Conservation (phyloP, 306 rosid genomes). For the Trichosanthes cucumerina region DNA sequence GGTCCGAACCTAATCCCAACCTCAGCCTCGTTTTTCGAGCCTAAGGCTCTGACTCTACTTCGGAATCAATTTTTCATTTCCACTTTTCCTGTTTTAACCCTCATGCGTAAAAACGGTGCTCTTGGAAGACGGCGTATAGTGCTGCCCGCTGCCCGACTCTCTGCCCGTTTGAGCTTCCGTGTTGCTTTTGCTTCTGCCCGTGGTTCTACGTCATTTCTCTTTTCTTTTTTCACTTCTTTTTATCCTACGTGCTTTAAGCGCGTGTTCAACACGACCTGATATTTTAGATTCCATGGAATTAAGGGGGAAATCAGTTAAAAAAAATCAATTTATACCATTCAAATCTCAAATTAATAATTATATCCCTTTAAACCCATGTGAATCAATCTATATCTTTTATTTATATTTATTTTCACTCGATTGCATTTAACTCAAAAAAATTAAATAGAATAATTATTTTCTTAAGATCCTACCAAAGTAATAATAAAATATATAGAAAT, state of each 20-base stretch:
- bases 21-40: slow-evolving; percentile 25
- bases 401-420: no score
- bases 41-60: not conserved
- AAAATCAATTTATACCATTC: no score
- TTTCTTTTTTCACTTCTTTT: not conserved
- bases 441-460: no score
- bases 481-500: no score
- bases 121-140: slow-evolving; percentile 20
- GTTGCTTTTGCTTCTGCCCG: slow-evolving; percentile 36
- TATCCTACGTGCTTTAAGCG: not conserved
- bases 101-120: slow-evolving; percentile 14
- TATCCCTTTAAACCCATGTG: no score
- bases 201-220: slow-evolving; percentile 10
- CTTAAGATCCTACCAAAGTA: no score
- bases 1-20: slow-evolving; percentile 31
- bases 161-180: slow-evolving; percentile 48
- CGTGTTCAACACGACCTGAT: not conserved
- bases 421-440: no score
- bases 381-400: no score
- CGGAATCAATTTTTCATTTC: slow-evolving; percentile 5
- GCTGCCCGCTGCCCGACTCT: slow-evolving; percentile 75
- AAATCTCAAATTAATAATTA: no score
- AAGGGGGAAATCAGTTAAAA: no score
- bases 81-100: not conserved
- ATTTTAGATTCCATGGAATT: not conserved